A percentile compares a stretch with the other conserved stretches of the same genome.
Conservation (phyloP, 1,284 basidiomycete genomes). For the Takashimella koratensis region DNA sequence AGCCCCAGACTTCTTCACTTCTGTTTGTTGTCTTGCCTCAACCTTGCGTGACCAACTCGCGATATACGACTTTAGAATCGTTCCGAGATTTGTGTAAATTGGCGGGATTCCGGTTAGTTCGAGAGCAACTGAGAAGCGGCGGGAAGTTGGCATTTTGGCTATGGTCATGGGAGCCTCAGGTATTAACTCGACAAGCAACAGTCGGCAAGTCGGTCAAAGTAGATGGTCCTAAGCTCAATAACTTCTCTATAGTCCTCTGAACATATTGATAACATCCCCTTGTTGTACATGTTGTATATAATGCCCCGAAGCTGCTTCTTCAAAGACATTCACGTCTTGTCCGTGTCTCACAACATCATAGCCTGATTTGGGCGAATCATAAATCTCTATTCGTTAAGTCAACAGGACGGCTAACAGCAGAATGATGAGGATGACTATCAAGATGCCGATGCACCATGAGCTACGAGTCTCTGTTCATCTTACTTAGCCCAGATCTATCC, state of each 20-base stretch:
- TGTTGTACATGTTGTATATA: too few species aligned
- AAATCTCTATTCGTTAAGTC: too few species aligned
- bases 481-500: too few species aligned
- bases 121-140: slow-evolving; percentile 57
- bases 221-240: slow-evolving; percentile 66
- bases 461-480: slow-evolving; percentile 63
- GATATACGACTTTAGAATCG: slow-evolving; percentile 64
- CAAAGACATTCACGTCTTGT: too few species aligned
- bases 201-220: slow-evolving; percentile 44
- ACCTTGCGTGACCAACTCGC: slow-evolving; percentile 76
- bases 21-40: slow-evolving; percentile 76
- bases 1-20: slow-evolving; percentile 52
- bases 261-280: too few species aligned
- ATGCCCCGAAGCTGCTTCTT: too few species aligned
- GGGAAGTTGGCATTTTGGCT: slow-evolving; percentile 49
- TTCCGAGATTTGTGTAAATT: slow-evolving; percentile 59
- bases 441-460: slow-evolving; percentile 62
- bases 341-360: too few species aligned
- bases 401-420: slow-evolving; percentile 57
- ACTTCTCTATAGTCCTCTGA: slow-evolving; percentile 61
- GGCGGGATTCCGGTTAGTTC: slow-evolving; percentile 63
- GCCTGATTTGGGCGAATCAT: too few species aligned
- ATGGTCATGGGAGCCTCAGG: slow-evolving; percentile 29
- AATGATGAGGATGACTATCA: slow-evolving; percentile 55
- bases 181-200: slow-evolving; percentile 56